These are phyloP conservation scores for Eruca vesicaria DNA, from an alignment of 441 rosid species.

Conservation along the genomic window DNA sequence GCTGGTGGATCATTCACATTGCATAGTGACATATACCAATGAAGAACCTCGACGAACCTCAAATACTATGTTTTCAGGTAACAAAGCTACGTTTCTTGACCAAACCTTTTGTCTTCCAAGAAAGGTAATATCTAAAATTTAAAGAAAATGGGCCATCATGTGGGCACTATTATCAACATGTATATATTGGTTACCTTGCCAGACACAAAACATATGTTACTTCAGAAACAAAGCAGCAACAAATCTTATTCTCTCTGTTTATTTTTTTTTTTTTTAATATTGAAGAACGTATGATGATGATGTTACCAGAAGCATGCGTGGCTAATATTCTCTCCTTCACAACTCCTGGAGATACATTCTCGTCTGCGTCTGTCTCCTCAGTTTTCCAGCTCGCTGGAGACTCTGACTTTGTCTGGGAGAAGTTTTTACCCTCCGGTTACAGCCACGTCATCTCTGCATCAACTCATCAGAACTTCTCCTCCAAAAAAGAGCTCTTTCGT, in stretches of 20 bases:
- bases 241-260: background rate
- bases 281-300: background rate
- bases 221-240: background rate
- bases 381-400: conserved; percentile 51
- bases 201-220: background rate
- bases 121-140: background rate
- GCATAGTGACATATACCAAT: background rate
- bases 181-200: background rate
- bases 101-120: background rate
- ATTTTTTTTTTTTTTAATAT: background rate
- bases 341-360: conserved; percentile 51
- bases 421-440: conserved; percentile 52
- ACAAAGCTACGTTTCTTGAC: background rate
- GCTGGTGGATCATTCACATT: background rate
- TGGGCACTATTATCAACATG: too few relatives aligned
- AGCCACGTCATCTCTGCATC: conserved; percentile 32
- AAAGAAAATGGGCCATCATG: background rate
- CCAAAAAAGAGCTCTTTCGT: conserved; percentile 60
- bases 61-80: too few relatives aligned
- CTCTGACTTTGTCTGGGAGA: conserved; percentile 60
- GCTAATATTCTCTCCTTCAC: conserved; percentile 51
- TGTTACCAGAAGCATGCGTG: conserved; percentile 56
- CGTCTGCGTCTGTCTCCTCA: conserved; percentile 49
- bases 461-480: conserved; percentile 36
- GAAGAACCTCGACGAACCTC: background rate